Percentiles rank a stretch among this genome's conserved stretches.
Evolutionary conservation across 768 basidiomycete species (phyloP).

Genomic region (Ramaria rubella): DNA sequence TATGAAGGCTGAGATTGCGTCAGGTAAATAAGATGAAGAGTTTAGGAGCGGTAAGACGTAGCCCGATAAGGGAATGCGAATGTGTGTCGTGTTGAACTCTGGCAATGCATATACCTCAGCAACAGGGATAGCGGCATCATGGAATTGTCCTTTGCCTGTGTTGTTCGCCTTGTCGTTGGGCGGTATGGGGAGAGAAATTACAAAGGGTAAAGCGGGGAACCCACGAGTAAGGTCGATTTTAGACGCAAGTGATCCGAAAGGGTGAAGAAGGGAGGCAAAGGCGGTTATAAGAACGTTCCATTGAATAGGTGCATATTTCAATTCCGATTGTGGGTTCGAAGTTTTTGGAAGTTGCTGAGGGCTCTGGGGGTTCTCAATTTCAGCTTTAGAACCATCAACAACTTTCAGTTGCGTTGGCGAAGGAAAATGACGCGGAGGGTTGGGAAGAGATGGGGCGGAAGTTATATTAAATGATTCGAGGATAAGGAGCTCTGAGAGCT

Average conservation of each 20-base stretch:
- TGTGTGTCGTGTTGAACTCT: constrained; percentile 5
- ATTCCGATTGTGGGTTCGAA: no score
- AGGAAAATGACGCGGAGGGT: not conserved
- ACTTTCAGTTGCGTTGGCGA: not conserved
- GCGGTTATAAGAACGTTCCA: constrained; percentile 4
- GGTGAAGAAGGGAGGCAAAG: constrained; percentile 2
- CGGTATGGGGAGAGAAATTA: constrained; percentile 6
- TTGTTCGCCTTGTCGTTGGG: not conserved
- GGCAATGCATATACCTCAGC: constrained; percentile 6
- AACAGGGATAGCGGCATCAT: not conserved
- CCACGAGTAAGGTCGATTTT: not conserved
- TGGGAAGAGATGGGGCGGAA: not conserved
- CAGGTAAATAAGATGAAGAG: not conserved
- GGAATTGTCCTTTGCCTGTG: not conserved
- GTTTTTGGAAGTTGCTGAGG: no score
- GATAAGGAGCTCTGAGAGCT: constrained; percentile 51
- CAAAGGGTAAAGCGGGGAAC: constrained; percentile 3
- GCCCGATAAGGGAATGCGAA: constrained; percentile 3
- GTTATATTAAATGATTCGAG: constrained; percentile 49
- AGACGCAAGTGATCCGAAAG: not conserved
- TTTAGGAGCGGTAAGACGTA: constrained; percentile 3
- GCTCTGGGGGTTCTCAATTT: no score
- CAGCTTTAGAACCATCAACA: no score
- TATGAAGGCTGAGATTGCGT: constrained; percentile 51
- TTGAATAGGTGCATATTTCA: not conserved